A percentile compares a stretch with the other conserved stretches of the same genome.
Evolutionary conservation across 441 rosid species (phyloP).

Genomic region (Bocquillonia castaneifolia): DNA sequence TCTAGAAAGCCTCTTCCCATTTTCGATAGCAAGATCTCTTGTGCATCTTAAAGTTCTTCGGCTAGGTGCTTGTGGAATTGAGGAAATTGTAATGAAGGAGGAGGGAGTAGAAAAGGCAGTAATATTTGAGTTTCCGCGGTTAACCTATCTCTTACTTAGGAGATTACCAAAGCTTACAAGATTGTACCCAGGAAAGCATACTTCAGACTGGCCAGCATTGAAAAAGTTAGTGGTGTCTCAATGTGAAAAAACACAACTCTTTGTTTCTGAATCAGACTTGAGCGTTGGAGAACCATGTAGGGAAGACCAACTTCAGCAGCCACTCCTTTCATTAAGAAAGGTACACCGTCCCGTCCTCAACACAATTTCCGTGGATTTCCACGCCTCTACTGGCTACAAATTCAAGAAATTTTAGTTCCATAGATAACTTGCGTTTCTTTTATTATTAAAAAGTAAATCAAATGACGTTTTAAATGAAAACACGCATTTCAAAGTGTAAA

Average conservation of each 20-base stretch:
- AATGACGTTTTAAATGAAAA: too few species aligned
- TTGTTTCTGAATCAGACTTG: neutral
- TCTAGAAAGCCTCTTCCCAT: constrained; percentile 23
- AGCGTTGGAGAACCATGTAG: neutral
- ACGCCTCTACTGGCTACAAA: too few species aligned
- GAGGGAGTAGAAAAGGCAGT: neutral
- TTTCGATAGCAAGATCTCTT: constrained; percentile 20
- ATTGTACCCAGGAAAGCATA: constrained; percentile 4
- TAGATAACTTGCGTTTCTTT: too few species aligned
- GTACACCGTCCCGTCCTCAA: too few species aligned
- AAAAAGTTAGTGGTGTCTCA: neutral
- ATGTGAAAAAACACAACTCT: neutral
- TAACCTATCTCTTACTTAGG: neutral
- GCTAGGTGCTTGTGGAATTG: constrained; percentile 7
- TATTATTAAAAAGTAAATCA: too few species aligned
- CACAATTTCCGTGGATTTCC: too few species aligned
- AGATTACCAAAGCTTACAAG: neutral
- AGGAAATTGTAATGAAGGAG: constrained; percentile 6
- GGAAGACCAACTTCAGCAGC: neutral
- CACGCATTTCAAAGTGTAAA: too few species aligned
- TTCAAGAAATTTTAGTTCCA: too few species aligned
- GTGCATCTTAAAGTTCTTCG: constrained; percentile 3
- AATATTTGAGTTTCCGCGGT: constrained; percentile 1
- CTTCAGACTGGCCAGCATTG: neutral
- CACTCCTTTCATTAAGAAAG: constrained; percentile 3